phyloP scores from a whole-genome alignment of 2,329 filamentous ascomycete genomes.

The Blastomyces parvus region DNA sequence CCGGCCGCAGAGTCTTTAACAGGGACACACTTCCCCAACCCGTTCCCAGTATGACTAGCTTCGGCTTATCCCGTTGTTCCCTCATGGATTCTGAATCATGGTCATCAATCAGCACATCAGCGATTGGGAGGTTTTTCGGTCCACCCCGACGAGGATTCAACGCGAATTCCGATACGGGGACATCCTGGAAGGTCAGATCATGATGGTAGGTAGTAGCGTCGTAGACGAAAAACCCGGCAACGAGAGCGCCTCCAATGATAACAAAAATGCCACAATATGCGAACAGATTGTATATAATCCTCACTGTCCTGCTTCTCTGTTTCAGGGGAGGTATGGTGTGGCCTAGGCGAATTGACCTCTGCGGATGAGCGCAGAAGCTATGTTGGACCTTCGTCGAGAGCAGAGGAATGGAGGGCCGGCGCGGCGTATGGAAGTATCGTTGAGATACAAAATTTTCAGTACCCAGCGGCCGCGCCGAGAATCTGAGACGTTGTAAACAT shows the following conservation, averaged over 20 bases:
- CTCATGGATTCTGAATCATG: constrained; percentile 64
- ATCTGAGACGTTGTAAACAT: background rate
- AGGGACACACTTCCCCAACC: constrained; percentile 93
- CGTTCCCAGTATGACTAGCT: constrained; percentile 81
- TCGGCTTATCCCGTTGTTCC: constrained; percentile 74
- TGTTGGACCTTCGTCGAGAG: background rate
- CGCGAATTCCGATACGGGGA: constrained; percentile 75
- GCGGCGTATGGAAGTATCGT: constrained; percentile 18
- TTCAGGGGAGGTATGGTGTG: constrained; percentile 26
- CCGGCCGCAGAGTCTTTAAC: constrained; percentile 78
- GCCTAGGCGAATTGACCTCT: constrained; percentile 15
- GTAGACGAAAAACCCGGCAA: constrained; percentile 84
- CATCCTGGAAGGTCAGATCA: constrained; percentile 55
- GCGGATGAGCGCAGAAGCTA: background rate
- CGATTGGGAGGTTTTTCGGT: constrained; percentile 89
- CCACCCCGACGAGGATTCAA: constrained; percentile 73
- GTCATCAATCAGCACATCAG: constrained; percentile 79
- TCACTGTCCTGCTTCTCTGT: constrained; percentile 24
- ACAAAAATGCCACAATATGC: constrained; percentile 67
- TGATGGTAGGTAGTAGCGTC: constrained; percentile 86
- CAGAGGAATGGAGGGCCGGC: constrained; percentile 18
- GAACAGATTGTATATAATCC: constrained; percentile 59
- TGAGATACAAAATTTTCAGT: background rate
- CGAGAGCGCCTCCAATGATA: constrained; percentile 55
- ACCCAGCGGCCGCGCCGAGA: background rate